Evolutionary conservation across 2,329 filamentous ascomycete genomes (phyloP), one percentile per base, ranked within the genome.

Genomic region (Colletotrichum sp.): DNA sequence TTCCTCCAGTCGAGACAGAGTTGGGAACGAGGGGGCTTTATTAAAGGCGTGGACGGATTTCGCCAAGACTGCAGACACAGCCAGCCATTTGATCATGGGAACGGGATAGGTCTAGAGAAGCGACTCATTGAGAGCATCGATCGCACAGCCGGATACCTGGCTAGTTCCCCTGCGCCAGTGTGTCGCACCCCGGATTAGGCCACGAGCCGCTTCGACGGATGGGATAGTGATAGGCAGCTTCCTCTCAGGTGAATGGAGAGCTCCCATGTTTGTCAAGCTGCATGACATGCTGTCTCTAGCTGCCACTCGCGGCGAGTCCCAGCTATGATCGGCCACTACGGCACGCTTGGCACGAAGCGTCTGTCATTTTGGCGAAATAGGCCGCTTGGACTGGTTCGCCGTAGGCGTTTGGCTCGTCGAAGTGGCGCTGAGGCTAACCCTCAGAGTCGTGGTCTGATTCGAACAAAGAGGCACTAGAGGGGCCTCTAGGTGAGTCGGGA

Each of bases 101-200:
- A 34, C 34, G 39, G 39, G 16, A 36, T 13, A 30, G 39, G 24
- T 21, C 55, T 30, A 34, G 39, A n/a, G 30, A 55, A 32, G 18
- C 43, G 39, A 36, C 4, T 34, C 21, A 36, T 43, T 32, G 57
- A 39, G 28, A 60, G 32, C 70, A 39, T 48, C 34, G 28, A 59
- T 39, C 18, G 66, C 57, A 36, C 26, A 52, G 59, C 26, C 57
- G 18, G 34, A 24, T 52, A 26, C 18, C 26, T 16, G 57, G 57
- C 70, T 72, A 63, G 72, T 43, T 32, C 28, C 18, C 28, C 68
- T 32, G 21, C 24, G 72, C 36, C 55, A 12, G n/a, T 72, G 59
- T 73, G 64, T 69, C 32, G 64, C 64, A 68, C 21, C 61, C 74
- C 74, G 70, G 74, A 75, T 75, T 34, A 34, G 71, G 70, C 28